Evolutionary conservation across 441 rosid species (phyloP), one percentile per base, ranked within the genome.

Genomic region (Gossypium laxum): DNA sequence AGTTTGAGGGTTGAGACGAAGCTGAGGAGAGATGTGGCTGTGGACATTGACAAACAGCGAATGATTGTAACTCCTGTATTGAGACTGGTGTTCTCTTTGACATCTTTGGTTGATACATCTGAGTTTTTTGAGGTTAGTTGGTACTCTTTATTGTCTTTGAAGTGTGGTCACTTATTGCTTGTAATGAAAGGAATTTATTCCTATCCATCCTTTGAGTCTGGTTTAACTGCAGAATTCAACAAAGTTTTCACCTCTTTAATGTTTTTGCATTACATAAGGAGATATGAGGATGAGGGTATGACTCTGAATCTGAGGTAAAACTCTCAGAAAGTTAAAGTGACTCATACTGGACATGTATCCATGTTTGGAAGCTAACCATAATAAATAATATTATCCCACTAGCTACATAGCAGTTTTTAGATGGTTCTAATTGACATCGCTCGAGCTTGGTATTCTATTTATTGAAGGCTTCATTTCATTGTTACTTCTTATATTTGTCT

Each of bases 11-110:
- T 85, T 67, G 91, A 85, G 69, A 73, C 83, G 74, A 90, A 85
- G 77, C 75, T 79, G 78, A 85, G 88, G 78, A 85, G 85, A 72
- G 87, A 85, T 75, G 76, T 76, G 38, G 83, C 85, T 74, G 73
- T 77, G 74, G 89, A 84, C 80, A 74, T 85, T 72, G 88, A 90
- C 82, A 87, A 83, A 81, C 92, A 89, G 79, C 76, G 85, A 57
- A 86, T 86, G 79, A 85, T 91, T n/a, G 30, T 86, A 75, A 87
- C 86, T 67, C 88, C 91, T 74, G 73, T 86, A 66, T 77, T 89
- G 77, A 86, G 97, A 90, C 80, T 94, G 78, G 87, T 92, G 82
- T 89, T 86, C 75, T 84, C 98, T 71, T 75, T 91, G 77, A 92
- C 97, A 6, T 86, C 97, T 67, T 83, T 95, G 86, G 86, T 95